A percentile compares a stretch with the other conserved stretches of the same genome.
These are phyloP conservation scores for Candida coleopterorum DNA, from an alignment of 805 yeast species.

Conservation along the genomic window DNA sequence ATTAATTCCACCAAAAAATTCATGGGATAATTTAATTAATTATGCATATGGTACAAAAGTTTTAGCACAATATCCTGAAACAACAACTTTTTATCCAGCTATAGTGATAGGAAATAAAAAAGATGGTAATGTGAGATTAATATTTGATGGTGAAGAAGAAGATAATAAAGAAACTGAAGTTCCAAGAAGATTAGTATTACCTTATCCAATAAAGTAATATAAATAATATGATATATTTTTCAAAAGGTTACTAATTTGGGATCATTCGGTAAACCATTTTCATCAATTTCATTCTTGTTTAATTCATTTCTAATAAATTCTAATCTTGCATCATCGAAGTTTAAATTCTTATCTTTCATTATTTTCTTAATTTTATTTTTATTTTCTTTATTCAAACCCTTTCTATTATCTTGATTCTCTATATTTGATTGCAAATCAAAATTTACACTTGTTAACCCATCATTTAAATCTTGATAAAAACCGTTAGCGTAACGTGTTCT, in stretches of 20 bases:
- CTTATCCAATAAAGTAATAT: slow-evolving; percentile 46
- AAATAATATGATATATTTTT: neutral
- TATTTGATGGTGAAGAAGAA: slow-evolving; percentile 96
- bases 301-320: slow-evolving; percentile 44
- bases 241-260: slow-evolving; percentile 55
- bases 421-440: slow-evolving; percentile 49
- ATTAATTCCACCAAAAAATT: slow-evolving; percentile 54
- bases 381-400: slow-evolving; percentile 56
- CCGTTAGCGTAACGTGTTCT: slow-evolving; percentile 18
- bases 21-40: slow-evolving; percentile 26
- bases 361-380: slow-evolving; percentile 46
- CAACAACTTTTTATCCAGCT: slow-evolving; percentile 95
- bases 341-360: slow-evolving; percentile 47
- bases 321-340: slow-evolving; percentile 69
- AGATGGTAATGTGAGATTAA: slow-evolving; percentile 72
- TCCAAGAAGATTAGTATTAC: slow-evolving; percentile 75
- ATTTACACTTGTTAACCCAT: slow-evolving; percentile 44
- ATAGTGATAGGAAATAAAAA: slow-evolving; percentile 75
- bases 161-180: slow-evolving; percentile 94
- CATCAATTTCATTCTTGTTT: slow-evolving; percentile 48
- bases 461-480: slow-evolving; percentile 38
- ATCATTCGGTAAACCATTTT: slow-evolving; percentile 65
- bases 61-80: slow-evolving; percentile 92
- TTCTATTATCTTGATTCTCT: slow-evolving; percentile 46
- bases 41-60: slow-evolving; percentile 79